phyloP scores from a whole-genome alignment of 352 stramenopile genomes.

The Phytophthora pinifolia region DNA sequence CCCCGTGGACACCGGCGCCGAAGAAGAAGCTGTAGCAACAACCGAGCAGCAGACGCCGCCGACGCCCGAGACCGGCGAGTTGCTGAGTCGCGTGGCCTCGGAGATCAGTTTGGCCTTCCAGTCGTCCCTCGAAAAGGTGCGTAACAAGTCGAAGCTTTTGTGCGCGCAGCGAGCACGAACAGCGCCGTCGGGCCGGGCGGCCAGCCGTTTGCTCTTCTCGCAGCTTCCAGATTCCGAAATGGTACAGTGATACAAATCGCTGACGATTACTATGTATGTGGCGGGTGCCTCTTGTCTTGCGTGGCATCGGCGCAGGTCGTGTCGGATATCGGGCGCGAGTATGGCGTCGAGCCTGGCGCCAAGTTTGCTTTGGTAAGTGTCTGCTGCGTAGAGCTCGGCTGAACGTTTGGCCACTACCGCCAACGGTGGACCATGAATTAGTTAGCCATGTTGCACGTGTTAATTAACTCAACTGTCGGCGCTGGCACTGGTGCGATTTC shows the following conservation, averaged over 20 bases:
- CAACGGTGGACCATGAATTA: conserved; percentile 31
- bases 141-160: conserved; percentile 1
- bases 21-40: conserved; percentile 10
- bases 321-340: conserved; percentile 38
- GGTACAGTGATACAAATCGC: conserved; percentile 21
- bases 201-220: conserved; percentile 15
- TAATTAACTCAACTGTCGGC: conserved; percentile 23
- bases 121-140: conserved; percentile 37
- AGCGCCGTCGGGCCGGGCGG: neutral
- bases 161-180: neutral
- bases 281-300: conserved; percentile 18
- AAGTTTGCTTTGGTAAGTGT: conserved; percentile 36
- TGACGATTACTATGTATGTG: conserved; percentile 27
- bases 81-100: conserved; percentile 32
- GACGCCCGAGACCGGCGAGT: conserved; percentile 22
- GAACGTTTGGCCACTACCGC: conserved; percentile 29
- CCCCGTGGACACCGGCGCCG: conserved; percentile 18
- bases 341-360: conserved; percentile 30
- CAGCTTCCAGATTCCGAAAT: conserved; percentile 24
- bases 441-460: conserved; percentile 36
- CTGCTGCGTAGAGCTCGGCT: conserved; percentile 9
- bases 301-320: conserved; percentile 29
- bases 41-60: conserved; percentile 18
- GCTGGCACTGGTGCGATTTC: neutral
- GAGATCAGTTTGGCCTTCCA: conserved; percentile 44